phyloP scores from a whole-genome alignment of 2,329 filamentous ascomycete genomes.

The Fusarium bactridioides region DNA sequence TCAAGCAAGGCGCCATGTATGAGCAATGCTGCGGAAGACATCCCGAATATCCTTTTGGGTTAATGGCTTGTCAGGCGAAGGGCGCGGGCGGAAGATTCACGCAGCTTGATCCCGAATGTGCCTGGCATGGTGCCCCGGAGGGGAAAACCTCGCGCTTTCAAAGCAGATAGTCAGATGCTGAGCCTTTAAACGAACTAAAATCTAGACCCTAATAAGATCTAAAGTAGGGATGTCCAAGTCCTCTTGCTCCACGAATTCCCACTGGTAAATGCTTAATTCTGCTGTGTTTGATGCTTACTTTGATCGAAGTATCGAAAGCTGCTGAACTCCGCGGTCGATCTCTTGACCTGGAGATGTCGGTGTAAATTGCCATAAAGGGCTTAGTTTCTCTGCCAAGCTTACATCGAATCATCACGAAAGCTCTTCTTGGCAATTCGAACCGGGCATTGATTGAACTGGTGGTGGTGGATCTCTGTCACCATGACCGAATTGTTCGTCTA shows the following conservation, averaged over 20 bases:
- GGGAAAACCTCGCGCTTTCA: too few relatives aligned
- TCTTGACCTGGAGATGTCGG: not conserved
- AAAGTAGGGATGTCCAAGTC: not conserved
- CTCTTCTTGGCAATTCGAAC: constrained; percentile 13
- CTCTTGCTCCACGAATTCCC: rapidly evolving
- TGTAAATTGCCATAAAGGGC: not conserved
- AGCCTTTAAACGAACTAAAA: not conserved
- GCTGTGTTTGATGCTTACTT: not conserved
- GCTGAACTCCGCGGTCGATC: not conserved
- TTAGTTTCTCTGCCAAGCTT: not conserved
- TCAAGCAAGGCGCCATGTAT: not conserved
- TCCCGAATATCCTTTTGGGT: not conserved
- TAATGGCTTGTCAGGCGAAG: not conserved
- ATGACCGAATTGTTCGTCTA: not conserved
- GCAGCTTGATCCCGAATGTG: not conserved
- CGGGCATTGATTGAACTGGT: not conserved
- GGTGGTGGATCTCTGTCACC: not conserved
- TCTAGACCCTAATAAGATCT: too few relatives aligned
- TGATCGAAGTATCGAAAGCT: not conserved
- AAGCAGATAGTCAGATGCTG: not conserved
- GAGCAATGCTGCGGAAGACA: too few relatives aligned
- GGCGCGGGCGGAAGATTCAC: not conserved
- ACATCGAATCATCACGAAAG: not conserved
- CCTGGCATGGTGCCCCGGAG: not conserved
- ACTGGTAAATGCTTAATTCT: not conserved